Evolutionary conservation across 148 eudicot genomes (phyloP), one percentile per base, ranked within the genome.

Genomic region (Salicornia ramosissima): DNA sequence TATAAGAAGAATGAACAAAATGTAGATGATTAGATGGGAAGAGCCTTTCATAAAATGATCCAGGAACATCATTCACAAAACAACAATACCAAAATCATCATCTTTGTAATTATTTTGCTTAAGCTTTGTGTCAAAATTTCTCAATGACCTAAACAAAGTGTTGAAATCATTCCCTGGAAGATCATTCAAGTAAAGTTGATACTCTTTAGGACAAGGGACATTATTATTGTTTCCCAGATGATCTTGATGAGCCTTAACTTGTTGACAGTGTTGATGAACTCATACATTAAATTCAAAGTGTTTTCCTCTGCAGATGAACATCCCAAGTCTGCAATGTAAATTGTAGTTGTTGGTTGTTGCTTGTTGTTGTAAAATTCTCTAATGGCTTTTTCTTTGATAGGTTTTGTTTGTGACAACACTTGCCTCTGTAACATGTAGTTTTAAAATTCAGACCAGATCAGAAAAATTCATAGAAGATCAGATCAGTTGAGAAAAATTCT

Each of bases 161-260:
- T 82, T 84, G 69, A 86, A 86, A 70, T 86, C 90, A 34, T 80
- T 86, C 2, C 74, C 70, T 0, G 84, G 81, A 50, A 84, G 86
- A 63, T 86, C 90, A 57, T 84, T 86, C 29, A 86, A 52, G 59
- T 39, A 68, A 19, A 82, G 72, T n/a, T 69, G 80, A 61, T 75
- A 75, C 29, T 65, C 64, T 19, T 12, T n/a, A n/a, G n/a, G n/a
- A n/a, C n/a, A 40, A 14, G 53, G 75, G 57, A 34, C 31, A 36
- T 36, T 36, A 4, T 3, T 36, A 4, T 36, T 29, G 30, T 49
- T 12, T 3, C 60, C 50, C 31, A 50, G n/a, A n/a, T n/a, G n/a
- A n/a, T 49, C n/a, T 24, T 12, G 40, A 10, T 49, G 74, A 6
- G 69, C 63, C 57, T 22, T 55, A 33, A 63, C 74, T 36, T 36